Conservation (phyloP, 2,329 filamentous ascomycete species). For the Chalaropsis thielavioides region DNA sequence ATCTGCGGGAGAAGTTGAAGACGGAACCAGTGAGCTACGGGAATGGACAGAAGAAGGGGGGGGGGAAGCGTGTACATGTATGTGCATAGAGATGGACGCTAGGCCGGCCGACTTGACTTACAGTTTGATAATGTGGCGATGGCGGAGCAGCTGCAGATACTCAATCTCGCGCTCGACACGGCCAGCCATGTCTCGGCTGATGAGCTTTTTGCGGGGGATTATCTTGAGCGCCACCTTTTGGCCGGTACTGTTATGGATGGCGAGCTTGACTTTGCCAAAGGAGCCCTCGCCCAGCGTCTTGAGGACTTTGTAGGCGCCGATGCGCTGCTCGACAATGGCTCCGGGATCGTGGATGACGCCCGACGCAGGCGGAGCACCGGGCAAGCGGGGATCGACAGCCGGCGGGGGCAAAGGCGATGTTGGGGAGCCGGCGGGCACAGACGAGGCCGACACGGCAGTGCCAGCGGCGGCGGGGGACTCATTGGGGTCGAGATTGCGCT, state of each 20-base stretch:
- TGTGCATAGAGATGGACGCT: neutral
- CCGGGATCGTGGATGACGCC: conserved; percentile 33
- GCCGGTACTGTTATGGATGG: conserved; percentile 77
- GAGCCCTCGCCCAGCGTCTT: conserved; percentile 89
- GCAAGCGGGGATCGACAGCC: conserved; percentile 24
- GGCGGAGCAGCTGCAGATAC: conserved; percentile 85
- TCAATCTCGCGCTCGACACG: conserved; percentile 96
- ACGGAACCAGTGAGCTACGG: neutral
- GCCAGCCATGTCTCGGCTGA: conserved; percentile 95
- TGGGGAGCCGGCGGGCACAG: neutral
- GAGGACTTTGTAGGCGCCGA: conserved; percentile 83
- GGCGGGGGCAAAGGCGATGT: neutral
- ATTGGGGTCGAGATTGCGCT: conserved; percentile 13
- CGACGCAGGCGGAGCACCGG: conserved; percentile 19
- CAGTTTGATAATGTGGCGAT: conserved; percentile 98
- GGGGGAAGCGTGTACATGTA: neutral
- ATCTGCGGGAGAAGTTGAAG: conserved; percentile 35
- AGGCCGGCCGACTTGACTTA: conserved; percentile 31
- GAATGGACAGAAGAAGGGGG: neutral
- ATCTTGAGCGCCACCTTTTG: conserved; percentile 98
- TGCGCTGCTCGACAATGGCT: conserved; percentile 51
- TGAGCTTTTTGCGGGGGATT: conserved; percentile 87
- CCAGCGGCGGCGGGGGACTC: conserved; percentile 15
- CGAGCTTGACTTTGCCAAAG: conserved; percentile 97
- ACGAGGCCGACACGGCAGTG: conserved; percentile 15